Evolutionary conservation across 2,329 filamentous ascomycete species (phyloP).

Genomic region (Aspergillus pseudoviridinutans): DNA sequence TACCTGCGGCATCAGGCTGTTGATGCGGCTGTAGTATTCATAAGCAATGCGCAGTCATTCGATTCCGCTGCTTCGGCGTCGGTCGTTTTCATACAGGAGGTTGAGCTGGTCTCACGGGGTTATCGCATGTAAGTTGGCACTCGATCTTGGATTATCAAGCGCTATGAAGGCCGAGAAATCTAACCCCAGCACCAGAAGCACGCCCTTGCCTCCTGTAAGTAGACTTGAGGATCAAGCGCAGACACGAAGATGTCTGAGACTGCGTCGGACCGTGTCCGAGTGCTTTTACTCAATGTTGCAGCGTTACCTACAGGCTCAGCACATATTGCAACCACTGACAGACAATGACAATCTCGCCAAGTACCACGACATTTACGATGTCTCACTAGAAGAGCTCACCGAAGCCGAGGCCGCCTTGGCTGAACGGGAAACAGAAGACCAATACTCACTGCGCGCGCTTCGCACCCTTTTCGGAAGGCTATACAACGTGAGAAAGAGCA

Average conservation of each 20-base stretch:
- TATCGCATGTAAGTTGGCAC: constrained; percentile 67
- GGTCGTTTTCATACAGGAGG: constrained; percentile 81
- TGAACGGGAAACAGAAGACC: constrained; percentile 67
- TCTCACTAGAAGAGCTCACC: constrained; percentile 67
- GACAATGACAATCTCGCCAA: constrained; percentile 81
- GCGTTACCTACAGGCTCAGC: constrained; percentile 67
- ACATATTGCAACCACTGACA: constrained; percentile 66
- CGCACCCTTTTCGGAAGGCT: constrained; percentile 79
- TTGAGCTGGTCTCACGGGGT: constrained; percentile 89
- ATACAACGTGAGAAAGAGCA: constrained; percentile 74
- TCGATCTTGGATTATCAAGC: constrained; percentile 10
- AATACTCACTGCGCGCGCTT: constrained; percentile 71
- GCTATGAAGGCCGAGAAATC: constrained; percentile 6
- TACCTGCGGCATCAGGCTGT: constrained; percentile 73
- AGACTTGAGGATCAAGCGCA: constrained; percentile 81
- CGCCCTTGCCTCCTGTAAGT: constrained; percentile 85
- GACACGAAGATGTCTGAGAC: constrained; percentile 69
- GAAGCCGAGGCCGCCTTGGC: constrained; percentile 65
- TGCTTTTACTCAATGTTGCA: constrained; percentile 68
- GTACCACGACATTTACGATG: constrained; percentile 86
- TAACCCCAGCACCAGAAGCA: constrained; percentile 58
- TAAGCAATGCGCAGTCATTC: constrained; percentile 72
- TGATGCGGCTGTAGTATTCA: constrained; percentile 63
- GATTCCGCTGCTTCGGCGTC: constrained; percentile 73
- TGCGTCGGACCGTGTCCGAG: constrained; percentile 71